A percentile compares a stretch with the other conserved stretches of the same genome.
Conservation (phyloP, 331 rosid species). For the Arachis monticola region DNA sequence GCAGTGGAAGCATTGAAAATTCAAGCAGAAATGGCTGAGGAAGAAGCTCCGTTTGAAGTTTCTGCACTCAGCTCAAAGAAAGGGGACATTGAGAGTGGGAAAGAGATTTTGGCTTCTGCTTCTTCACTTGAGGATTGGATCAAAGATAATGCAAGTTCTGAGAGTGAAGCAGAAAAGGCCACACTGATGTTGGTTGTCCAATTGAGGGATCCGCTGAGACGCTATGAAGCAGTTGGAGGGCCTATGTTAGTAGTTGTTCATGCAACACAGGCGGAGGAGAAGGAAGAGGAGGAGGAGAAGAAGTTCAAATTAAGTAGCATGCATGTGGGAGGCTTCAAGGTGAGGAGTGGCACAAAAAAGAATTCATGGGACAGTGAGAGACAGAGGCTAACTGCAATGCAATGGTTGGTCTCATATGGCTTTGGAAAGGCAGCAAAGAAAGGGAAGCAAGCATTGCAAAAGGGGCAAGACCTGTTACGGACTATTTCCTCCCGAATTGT, state of each 20-base stretch:
- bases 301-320: slow-evolving; percentile 65
- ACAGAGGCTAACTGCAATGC: slow-evolving; percentile 84
- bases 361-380: slow-evolving; percentile 77
- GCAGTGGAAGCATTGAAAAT: slow-evolving; percentile 77
- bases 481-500: slow-evolving; percentile 85
- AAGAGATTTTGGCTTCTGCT: slow-evolving; percentile 61
- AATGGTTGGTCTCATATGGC: slow-evolving; percentile 89
- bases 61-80: slow-evolving; percentile 55
- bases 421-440: slow-evolving; percentile 75
- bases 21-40: slow-evolving; percentile 86
- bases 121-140: slow-evolving; percentile 76
- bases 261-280: slow-evolving; percentile 44
- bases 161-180: slow-evolving; percentile 37
- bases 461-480: slow-evolving; percentile 75
- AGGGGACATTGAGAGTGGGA: slow-evolving; percentile 46
- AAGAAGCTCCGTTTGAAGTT: slow-evolving; percentile 94
- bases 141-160: slow-evolving; percentile 39
- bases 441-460: slow-evolving; percentile 53
- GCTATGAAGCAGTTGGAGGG: slow-evolving; percentile 87
- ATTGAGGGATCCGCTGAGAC: slow-evolving; percentile 78
- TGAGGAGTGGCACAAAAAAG: slow-evolving; percentile 56
- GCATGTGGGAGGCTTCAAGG: slow-evolving; percentile 84
- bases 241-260: slow-evolving; percentile 69
- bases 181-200: slow-evolving; percentile 67
- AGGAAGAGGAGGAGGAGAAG: slow-evolving; percentile 46